Percentiles rank a stretch among this genome's conserved stretches.
These are phyloP conservation scores for Neonectria hederae DNA, from an alignment of 2,329 filamentous ascomycete genomes.

Conservation along the genomic window DNA sequence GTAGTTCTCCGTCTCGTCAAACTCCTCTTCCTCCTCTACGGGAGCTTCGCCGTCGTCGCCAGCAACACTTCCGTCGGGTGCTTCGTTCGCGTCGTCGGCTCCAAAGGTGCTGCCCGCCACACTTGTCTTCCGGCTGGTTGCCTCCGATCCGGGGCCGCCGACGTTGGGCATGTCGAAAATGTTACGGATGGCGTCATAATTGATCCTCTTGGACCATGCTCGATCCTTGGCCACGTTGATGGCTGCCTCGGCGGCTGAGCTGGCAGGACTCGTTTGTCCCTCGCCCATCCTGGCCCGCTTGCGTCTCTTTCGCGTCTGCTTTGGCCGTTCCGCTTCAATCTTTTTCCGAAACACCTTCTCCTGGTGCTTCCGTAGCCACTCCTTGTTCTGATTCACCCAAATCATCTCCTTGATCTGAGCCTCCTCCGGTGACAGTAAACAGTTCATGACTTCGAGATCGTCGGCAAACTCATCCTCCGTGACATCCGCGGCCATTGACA, in stretches of 20 bases:
- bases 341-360: constrained; percentile 82
- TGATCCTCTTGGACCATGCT: constrained; percentile 78
- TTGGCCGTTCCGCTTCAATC: constrained; percentile 65
- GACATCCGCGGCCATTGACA: constrained; percentile 72
- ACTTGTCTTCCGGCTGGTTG: constrained; percentile 57
- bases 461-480: constrained; percentile 86
- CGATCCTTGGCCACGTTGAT: constrained; percentile 73
- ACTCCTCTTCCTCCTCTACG: constrained; percentile 48
- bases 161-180: constrained; percentile 62
- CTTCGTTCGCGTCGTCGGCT: constrained; percentile 48
- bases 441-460: constrained; percentile 87
- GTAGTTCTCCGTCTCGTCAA: constrained; percentile 47
- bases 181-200: constrained; percentile 71
- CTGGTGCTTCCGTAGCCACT: constrained; percentile 89
- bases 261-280: constrained; percentile 72
- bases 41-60: constrained; percentile 46
- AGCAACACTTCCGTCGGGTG: constrained; percentile 49
- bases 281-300: constrained; percentile 69
- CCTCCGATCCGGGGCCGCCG: constrained; percentile 59
- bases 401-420: constrained; percentile 86
- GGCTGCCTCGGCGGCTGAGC: constrained; percentile 74
- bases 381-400: constrained; percentile 95
- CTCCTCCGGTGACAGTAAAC: constrained; percentile 78
- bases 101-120: constrained; percentile 49
- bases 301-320: constrained; percentile 64